These are phyloP conservation scores for Suillus paluster DNA, from an alignment of 768 basidiomycete species.

Conservation along the genomic window DNA sequence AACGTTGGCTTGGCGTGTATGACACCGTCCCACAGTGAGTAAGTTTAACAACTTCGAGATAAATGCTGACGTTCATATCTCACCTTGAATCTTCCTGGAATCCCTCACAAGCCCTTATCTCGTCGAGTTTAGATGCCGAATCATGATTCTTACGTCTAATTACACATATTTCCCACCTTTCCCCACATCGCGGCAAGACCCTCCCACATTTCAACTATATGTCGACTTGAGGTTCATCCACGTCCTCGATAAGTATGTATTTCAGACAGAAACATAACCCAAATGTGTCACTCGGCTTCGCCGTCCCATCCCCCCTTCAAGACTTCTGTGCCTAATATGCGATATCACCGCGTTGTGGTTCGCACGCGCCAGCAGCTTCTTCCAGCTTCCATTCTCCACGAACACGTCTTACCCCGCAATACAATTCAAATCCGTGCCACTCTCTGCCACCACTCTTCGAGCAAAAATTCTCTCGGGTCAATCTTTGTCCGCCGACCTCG, in stretches of 20 bases:
- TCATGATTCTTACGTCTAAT: conserved; percentile 13
- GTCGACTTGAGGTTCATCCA: conserved; percentile 14
- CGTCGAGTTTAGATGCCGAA: conserved; percentile 14
- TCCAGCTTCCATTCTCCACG: conserved; percentile 1
- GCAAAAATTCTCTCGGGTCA: not conserved
- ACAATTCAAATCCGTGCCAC: conserved; percentile 2
- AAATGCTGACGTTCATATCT: not conserved
- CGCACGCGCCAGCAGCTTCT: conserved; percentile 8
- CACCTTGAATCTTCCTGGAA: conserved; percentile 5
- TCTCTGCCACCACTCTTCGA: not conserved
- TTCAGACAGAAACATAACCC: conserved; percentile 7
- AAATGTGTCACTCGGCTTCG: conserved; percentile 19
- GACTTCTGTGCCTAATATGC: conserved; percentile 22
- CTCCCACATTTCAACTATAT: conserved; percentile 12
- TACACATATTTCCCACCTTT: conserved; percentile 20
- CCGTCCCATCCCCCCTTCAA: conserved; percentile 23
- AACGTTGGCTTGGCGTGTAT: conserved; percentile 5
- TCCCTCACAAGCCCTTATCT: conserved; percentile 5
- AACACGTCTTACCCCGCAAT: conserved; percentile 6
- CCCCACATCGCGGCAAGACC: conserved; percentile 29
- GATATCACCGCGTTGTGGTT: conserved; percentile 21
- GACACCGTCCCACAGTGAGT: conserved; percentile 8
- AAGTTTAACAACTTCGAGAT: conserved; percentile 1
- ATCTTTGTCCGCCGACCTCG: not conserved
- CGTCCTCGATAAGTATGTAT: conserved; percentile 9